A percentile compares a stretch with the other conserved stretches of the same genome.
Evolutionary conservation across 805 yeast genomes (phyloP).

Genomic region (Yarrowia sp.): DNA sequence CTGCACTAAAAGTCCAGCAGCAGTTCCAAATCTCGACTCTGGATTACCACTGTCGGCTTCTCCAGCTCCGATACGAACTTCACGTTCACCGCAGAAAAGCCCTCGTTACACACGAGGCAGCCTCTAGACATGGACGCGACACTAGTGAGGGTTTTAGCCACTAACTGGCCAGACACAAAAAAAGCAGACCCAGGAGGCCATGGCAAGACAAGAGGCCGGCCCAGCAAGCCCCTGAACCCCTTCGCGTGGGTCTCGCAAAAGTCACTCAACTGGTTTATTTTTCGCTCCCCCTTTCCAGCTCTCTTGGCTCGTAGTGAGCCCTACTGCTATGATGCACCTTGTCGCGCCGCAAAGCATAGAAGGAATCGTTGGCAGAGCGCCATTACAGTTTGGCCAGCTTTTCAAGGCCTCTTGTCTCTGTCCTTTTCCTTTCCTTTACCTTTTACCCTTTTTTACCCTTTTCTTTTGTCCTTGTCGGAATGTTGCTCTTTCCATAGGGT

Average conservation of each 20-base stretch:
- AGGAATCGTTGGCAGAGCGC: not conserved
- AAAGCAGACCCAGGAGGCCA: not conserved
- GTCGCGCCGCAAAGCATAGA: slow-evolving; percentile 23
- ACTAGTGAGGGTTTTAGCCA: not conserved
- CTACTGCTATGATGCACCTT: slow-evolving; percentile 14
- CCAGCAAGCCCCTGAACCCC: too few relatives aligned
- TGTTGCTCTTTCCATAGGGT: slow-evolving; percentile 7
- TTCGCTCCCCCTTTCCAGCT: not conserved
- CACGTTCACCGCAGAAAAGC: not conserved
- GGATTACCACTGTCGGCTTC: too few relatives aligned
- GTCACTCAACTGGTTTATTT: too few relatives aligned
- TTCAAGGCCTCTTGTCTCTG: not conserved
- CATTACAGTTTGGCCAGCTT: not conserved
- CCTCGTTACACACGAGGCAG: not conserved
- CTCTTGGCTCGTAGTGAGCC: not conserved
- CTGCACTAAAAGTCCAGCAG: too few relatives aligned
- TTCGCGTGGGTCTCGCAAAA: too few relatives aligned
- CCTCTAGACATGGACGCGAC: not conserved
- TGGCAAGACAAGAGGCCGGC: not conserved
- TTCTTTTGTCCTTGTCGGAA: not conserved
- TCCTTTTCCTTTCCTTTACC: not conserved
- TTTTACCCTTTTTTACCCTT: not conserved
- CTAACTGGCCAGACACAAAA: not conserved
- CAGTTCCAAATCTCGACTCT: too few relatives aligned
- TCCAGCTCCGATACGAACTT: not conserved